Percentiles rank a stretch among this genome's conserved stretches.
Evolutionary conservation across 2,329 filamentous ascomycete genomes (phyloP).

Genomic region (Coniochaeta hoffmannii): DNA sequence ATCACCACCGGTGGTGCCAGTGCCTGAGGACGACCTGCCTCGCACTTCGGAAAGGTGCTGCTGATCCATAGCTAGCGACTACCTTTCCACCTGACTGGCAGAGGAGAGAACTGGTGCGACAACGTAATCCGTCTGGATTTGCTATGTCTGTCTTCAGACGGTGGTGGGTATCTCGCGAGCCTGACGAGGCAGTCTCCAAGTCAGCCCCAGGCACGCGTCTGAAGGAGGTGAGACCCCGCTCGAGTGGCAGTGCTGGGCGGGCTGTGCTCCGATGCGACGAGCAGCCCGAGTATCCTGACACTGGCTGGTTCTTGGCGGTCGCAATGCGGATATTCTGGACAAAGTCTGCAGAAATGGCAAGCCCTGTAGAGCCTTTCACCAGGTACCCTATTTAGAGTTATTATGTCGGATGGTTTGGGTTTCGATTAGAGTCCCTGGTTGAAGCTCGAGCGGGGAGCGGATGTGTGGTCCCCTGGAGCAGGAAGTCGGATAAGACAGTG

Average conservation of each 20-base stretch:
- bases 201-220: slow-evolving; percentile 2
- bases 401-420: neutral
- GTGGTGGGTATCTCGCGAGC: neutral
- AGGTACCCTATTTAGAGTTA: neutral
- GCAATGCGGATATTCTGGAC: neutral
- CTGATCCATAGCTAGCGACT: slow-evolving; percentile 43
- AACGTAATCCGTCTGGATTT: neutral
- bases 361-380: neutral
- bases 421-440: neutral
- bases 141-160: neutral
- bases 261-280: slow-evolving; percentile 1
- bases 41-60: slow-evolving; percentile 37
- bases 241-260: slow-evolving; percentile 1
- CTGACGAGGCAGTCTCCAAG: slow-evolving; percentile 1
- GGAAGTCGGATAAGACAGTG: neutral
- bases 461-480: neutral
- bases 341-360: neutral
- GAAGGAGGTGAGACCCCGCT: neutral
- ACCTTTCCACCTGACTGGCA: neutral
- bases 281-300: neutral
- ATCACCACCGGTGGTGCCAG: slow-evolving; percentile 29
- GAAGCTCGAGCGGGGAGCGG: neutral
- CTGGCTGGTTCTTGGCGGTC: neutral
- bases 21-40: slow-evolving; percentile 53
- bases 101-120: neutral